Percentiles rank a stretch among this genome's conserved stretches.
These are phyloP conservation scores for Breviolum minutum DNA, from an alignment of 73 alveolate species.

Conservation along the genomic window DNA sequence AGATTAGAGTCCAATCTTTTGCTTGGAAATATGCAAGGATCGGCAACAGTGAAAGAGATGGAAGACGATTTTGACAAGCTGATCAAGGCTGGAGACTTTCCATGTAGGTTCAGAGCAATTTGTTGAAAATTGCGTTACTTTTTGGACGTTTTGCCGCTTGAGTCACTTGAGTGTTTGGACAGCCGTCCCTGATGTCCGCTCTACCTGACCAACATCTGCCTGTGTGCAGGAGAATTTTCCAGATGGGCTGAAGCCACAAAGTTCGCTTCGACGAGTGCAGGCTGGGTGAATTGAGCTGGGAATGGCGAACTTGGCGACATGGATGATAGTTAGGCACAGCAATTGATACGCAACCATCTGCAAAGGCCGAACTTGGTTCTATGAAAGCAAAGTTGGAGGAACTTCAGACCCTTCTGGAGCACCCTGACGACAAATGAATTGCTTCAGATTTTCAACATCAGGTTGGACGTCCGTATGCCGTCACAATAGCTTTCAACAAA, in stretches of 20 bases:
- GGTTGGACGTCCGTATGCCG: too few species aligned
- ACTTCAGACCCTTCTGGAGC: slow-evolving; percentile 48
- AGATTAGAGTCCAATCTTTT: too few species aligned
- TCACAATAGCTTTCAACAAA: background rate
- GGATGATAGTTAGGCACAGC: background rate
- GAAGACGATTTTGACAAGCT: slow-evolving; percentile 33
- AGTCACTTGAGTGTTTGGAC: background rate
- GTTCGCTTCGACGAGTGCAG: slow-evolving; percentile 61
- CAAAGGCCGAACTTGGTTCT: background rate
- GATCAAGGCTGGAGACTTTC: background rate
- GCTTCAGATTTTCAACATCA: too few species aligned
- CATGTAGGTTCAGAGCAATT: background rate
- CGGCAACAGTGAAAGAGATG: background rate
- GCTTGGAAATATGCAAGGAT: background rate
- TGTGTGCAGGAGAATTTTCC: slow-evolving; percentile 61
- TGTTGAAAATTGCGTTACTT: background rate
- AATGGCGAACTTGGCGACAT: background rate
- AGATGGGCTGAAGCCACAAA: slow-evolving; percentile 56
- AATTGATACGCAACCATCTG: background rate
- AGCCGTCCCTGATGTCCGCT: background rate
- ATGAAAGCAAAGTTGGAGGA: slow-evolving; percentile 46
- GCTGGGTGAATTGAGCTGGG: background rate
- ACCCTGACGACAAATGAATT: background rate
- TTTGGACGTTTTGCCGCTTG: background rate
- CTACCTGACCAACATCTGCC: background rate